Conservation (phyloP, 805 yeast species). For the Cyberlindnera euphorbiiphila region DNA sequence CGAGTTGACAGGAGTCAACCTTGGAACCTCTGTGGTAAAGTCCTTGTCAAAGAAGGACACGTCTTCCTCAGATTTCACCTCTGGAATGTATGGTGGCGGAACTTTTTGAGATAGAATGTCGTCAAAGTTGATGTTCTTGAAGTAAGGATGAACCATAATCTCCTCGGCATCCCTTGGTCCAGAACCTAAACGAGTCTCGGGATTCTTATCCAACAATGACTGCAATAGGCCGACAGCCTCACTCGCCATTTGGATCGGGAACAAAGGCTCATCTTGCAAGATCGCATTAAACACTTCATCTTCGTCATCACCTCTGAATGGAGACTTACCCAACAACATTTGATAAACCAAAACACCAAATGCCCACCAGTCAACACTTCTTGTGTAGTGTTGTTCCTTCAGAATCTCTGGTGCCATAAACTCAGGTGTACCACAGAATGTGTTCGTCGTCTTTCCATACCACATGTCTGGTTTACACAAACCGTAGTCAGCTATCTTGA, state of each 20-base stretch:
- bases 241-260: constrained; percentile 96
- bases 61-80: constrained; percentile 81
- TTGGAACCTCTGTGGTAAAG: constrained; percentile 91
- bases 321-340: constrained; percentile 94
- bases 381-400: constrained; percentile 86
- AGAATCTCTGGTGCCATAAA: constrained; percentile 98
- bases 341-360: constrained; percentile 95
- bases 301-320: constrained; percentile 95
- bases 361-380: constrained; percentile 99
- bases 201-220: constrained; percentile 87
- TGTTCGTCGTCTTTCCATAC: constrained; percentile 78
- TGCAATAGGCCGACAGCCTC: constrained; percentile 94
- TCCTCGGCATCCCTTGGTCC: constrained; percentile 88
- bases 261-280: constrained; percentile 91
- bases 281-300: constrained; percentile 97
- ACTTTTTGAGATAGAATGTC: constrained; percentile 70
- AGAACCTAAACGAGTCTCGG: constrained; percentile 76
- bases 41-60: constrained; percentile 92
- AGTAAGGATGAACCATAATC: constrained; percentile 93
- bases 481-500: constrained; percentile 96
- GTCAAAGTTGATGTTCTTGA: constrained; percentile 84
- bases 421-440: constrained; percentile 99
- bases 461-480: constrained; percentile 93
- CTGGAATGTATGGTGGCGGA: constrained; percentile 88
- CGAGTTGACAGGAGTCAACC: constrained; percentile 91